Evolutionary conservation across 805 yeast species (phyloP).

Genomic region (Candida tammaniensis): DNA sequence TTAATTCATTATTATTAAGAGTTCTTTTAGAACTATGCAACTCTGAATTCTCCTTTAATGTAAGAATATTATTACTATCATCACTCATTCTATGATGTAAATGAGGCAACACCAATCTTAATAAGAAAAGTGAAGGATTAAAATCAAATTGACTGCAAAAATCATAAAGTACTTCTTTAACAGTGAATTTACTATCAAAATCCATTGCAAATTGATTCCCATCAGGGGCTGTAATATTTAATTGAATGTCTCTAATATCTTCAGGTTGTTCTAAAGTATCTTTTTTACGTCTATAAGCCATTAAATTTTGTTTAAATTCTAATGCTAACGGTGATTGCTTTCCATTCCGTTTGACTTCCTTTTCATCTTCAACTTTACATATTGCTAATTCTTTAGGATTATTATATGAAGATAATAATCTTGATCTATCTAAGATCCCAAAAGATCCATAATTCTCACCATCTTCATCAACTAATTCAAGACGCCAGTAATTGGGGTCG

Average conservation of each 20-base stretch:
- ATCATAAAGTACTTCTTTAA: constrained; percentile 23
- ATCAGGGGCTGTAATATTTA: constrained; percentile 9
- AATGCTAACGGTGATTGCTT: constrained; percentile 52
- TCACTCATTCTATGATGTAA: constrained; percentile 2
- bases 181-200: constrained; percentile 13
- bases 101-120: constrained; percentile 18
- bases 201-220: constrained; percentile 4
- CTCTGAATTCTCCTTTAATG: constrained; percentile 5
- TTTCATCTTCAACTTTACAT: constrained; percentile 51
- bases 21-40: constrained; percentile 1
- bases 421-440: constrained; percentile 75
- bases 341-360: constrained; percentile 48
- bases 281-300: constrained; percentile 7
- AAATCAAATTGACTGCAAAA: constrained; percentile 29
- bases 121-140: constrained; percentile 23
- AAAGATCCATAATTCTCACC: constrained; percentile 91
- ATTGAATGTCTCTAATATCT: constrained; percentile 2
- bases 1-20: constrained; percentile 7
- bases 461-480: constrained; percentile 88
- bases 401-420: constrained; percentile 67
- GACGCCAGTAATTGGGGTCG: constrained; percentile 70
- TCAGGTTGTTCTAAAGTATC: background rate
- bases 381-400: constrained; percentile 77
- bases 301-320: constrained; percentile 30
- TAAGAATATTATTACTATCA: constrained; percentile 1